phyloP scores from a whole-genome alignment of 305 asterid genomes.

The Fraxinus ornus region DNA sequence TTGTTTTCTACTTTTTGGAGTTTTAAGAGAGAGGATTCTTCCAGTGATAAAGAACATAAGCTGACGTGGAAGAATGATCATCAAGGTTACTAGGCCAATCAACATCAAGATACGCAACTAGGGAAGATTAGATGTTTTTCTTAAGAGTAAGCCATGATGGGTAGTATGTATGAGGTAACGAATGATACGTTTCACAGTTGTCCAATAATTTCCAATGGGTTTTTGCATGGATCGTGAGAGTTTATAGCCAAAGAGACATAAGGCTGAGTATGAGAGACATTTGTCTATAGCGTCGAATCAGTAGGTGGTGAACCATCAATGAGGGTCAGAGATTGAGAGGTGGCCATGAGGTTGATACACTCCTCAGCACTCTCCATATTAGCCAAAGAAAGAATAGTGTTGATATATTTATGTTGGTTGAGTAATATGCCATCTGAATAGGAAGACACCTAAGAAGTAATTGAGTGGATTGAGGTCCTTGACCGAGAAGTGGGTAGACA shows the following conservation, averaged over 20 bases:
- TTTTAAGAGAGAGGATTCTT: neutral
- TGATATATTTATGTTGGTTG: neutral
- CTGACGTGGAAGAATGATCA: neutral
- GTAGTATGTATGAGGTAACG: neutral
- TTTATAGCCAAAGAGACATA: neutral
- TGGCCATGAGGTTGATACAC: neutral
- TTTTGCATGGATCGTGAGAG: neutral
- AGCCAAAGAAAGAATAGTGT: neutral
- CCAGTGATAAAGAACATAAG: neutral
- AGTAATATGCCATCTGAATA: neutral
- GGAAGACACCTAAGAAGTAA: neutral
- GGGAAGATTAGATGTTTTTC: neutral
- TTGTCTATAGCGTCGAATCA: neutral
- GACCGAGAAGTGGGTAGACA: neutral
- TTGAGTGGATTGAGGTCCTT: neutral
- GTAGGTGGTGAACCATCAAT: neutral
- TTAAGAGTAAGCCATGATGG: neutral
- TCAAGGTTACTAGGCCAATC: neutral
- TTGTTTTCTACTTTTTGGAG: neutral
- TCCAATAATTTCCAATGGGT: neutral
- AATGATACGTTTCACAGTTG: neutral
- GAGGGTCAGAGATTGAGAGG: neutral
- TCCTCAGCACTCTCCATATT: neutral
- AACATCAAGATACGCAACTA: neutral
- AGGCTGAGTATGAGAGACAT: neutral